A percentile compares a stretch with the other conserved stretches of the same genome.
Evolutionary conservation across 108 stramenopile genomes (phyloP).

Genomic region (Licmophora abbreviata): DNA sequence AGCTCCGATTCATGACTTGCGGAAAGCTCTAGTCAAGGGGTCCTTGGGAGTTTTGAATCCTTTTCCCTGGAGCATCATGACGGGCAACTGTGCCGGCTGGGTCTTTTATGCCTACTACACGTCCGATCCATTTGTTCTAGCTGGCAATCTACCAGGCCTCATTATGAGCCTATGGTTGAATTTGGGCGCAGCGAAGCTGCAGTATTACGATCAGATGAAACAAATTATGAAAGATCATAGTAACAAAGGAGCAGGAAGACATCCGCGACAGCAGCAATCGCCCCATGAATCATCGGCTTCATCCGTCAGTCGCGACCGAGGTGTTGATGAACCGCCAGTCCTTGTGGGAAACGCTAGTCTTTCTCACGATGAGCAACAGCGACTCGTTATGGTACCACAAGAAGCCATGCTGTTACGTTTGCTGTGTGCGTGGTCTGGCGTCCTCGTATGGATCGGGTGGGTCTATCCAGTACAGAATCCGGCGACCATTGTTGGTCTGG

Average conservation of each 20-base stretch:
- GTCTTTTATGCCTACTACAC: constrained; percentile 39
- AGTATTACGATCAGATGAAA: constrained; percentile 38
- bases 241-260: not conserved
- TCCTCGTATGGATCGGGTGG: constrained; percentile 37
- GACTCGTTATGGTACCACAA: constrained; percentile 31
- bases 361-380: constrained; percentile 6
- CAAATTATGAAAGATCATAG: not conserved
- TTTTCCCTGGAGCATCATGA: constrained; percentile 75
- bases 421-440: constrained; percentile 20
- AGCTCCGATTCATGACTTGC: constrained; percentile 48
- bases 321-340: not conserved
- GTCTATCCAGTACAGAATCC: constrained; percentile 1
- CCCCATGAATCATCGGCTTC: not conserved
- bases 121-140: constrained; percentile 59
- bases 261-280: constrained; percentile 2
- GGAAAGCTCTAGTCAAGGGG: constrained; percentile 30
- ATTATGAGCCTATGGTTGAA: constrained; percentile 72
- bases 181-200: constrained; percentile 71
- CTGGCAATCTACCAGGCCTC: constrained; percentile 68
- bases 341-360: not conserved
- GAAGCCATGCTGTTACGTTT: constrained; percentile 28
- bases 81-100: constrained; percentile 75
- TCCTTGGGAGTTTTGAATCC: constrained; percentile 48
- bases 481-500: constrained; percentile 40
- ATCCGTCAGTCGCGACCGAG: no score